phyloP scores from a whole-genome alignment of 176 grass and related monocot species.

The Canna indica region DNA sequence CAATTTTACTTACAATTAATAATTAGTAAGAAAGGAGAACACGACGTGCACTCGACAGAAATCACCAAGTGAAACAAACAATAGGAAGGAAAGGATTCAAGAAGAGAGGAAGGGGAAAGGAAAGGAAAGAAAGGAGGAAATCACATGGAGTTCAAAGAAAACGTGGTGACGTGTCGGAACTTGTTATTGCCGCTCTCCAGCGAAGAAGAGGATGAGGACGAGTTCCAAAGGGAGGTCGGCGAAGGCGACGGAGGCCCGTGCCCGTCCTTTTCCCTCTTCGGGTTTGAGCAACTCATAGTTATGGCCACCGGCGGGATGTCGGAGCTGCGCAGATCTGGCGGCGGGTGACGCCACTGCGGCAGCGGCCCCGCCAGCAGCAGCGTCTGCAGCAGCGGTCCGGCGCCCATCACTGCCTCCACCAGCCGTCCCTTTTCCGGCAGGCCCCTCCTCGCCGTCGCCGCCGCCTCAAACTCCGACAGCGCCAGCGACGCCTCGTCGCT shows the following conservation, averaged over 20 bases:
- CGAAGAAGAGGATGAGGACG: neutral
- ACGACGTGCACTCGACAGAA: neutral
- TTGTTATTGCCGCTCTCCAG: neutral
- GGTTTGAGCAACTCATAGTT: neutral
- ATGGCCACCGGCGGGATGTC: conserved; percentile 50
- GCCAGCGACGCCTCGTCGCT: conserved; percentile 15
- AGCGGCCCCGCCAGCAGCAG: conserved; percentile 81
- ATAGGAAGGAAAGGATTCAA: neutral
- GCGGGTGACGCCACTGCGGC: conserved; percentile 89
- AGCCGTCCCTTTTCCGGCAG: conserved; percentile 73
- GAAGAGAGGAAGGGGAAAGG: neutral
- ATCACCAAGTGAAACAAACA: neutral
- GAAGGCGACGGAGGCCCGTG: neutral
- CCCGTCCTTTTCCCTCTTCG: neutral
- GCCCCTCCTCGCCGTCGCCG: conserved; percentile 37
- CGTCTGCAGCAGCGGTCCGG: conserved; percentile 69
- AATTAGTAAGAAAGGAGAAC: neutral
- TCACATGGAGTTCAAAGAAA: conserved; percentile 4
- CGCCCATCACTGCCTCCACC: conserved; percentile 77
- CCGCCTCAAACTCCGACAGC: conserved; percentile 31
- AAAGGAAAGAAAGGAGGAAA: neutral
- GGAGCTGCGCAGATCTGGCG: conserved; percentile 28
- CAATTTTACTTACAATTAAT: neutral
- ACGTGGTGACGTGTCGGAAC: neutral
- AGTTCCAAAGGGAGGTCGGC: neutral